Percentiles rank a stretch among this genome's conserved stretches.
Evolutionary conservation across 2,329 filamentous ascomycete genomes (phyloP).

Genomic region (Hymenoscyphus fraxineus): DNA sequence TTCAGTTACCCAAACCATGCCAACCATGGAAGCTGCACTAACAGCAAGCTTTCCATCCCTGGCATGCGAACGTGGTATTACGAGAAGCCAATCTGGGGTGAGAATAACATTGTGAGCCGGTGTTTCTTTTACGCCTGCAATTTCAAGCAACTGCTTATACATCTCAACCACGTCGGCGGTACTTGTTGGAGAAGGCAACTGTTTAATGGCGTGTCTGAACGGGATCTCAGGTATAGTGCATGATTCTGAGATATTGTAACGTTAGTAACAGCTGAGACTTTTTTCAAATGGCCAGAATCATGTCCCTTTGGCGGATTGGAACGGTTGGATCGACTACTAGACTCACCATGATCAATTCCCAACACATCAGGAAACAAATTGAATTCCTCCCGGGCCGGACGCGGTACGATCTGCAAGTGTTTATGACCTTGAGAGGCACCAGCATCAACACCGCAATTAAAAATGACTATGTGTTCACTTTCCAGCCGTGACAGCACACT

Average conservation of each 20-base stretch:
- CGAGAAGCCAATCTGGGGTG: conserved; percentile 34
- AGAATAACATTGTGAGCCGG: conserved; percentile 36
- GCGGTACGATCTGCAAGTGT: conserved; percentile 42
- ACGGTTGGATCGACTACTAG: neutral
- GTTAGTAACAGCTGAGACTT: neutral
- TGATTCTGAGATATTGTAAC: neutral
- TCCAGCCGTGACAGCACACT: conserved; percentile 33
- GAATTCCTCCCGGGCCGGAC: conserved; percentile 25
- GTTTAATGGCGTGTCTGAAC: neutral
- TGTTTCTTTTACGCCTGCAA: conserved; percentile 18
- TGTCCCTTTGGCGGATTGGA: no score
- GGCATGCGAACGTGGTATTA: conserved; percentile 35
- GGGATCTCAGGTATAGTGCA: neutral
- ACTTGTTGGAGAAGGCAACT: neutral
- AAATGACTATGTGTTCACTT: conserved; percentile 38
- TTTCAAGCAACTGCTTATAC: neutral
- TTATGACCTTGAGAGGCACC: conserved; percentile 44
- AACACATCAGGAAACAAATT: conserved; percentile 26
- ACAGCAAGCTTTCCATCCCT: conserved; percentile 28
- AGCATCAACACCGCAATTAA: conserved; percentile 43
- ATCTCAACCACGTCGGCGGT: neutral
- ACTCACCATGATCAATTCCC: neutral
- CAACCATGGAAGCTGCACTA: conserved; percentile 38
- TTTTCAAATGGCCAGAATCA: no score
- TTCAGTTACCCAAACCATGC: conserved; percentile 33